Evolutionary conservation across 2,329 filamentous ascomycete species (phyloP).

Genomic region (Trichoderma endophyticum): DNA sequence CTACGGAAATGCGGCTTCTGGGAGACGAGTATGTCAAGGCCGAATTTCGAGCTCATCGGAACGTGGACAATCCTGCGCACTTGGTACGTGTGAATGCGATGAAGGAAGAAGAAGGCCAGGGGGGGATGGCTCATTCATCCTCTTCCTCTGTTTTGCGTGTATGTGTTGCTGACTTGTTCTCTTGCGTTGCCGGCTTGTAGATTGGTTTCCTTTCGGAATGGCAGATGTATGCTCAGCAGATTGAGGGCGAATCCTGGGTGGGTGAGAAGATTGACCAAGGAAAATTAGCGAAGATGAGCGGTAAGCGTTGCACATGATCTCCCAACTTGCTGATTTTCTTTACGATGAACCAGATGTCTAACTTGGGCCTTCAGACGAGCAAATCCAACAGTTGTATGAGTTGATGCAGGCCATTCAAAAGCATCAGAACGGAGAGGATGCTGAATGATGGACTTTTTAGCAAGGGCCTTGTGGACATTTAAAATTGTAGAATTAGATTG

Average conservation of each 20-base stretch:
- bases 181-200: conserved; percentile 41
- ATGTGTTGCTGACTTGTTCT: not conserved
- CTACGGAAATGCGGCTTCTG: conserved; percentile 70
- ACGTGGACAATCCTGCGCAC: conserved; percentile 86
- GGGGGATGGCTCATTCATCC: too few relatives aligned
- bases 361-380: conserved; percentile 63
- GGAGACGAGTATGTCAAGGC: conserved; percentile 92
- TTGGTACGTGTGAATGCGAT: conserved; percentile 56
- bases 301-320: conserved; percentile 47
- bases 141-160: not conserved
- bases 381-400: conserved; percentile 90
- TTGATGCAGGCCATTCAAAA: conserved; percentile 77
- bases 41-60: conserved; percentile 81
- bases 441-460: conserved; percentile 20
- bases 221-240: conserved; percentile 89
- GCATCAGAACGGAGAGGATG: conserved; percentile 27
- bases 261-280: conserved; percentile 78
- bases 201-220: conserved; percentile 95
- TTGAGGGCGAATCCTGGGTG: conserved; percentile 83
- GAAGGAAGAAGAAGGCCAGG: not conserved
- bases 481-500: not conserved
- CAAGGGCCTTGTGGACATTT: not conserved
- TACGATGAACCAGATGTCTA: not conserved
- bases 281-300: conserved; percentile 92
- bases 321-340: not conserved